Evolutionary conservation across 805 yeast genomes (phyloP).

Genomic region (Zygoascus tannicola): DNA sequence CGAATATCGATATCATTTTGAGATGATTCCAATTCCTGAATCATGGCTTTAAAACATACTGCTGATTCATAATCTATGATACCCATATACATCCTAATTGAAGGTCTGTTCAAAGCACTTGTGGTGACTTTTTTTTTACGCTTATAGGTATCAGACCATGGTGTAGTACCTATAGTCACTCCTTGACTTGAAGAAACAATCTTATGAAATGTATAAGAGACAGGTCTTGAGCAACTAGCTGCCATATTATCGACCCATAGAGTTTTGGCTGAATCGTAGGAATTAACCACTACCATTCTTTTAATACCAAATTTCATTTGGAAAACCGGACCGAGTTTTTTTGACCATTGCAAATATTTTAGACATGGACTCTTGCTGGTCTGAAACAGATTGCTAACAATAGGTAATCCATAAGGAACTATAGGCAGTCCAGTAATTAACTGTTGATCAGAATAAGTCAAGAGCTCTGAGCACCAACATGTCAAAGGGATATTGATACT

Average conservation of each 20-base stretch:
- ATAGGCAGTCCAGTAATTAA: slow-evolving; percentile 31
- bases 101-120: slow-evolving; percentile 32
- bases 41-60: slow-evolving; percentile 27
- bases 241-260: slow-evolving; percentile 45
- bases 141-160: slow-evolving; percentile 33
- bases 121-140: slow-evolving; percentile 32
- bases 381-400: slow-evolving; percentile 43
- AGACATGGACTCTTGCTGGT: slow-evolving; percentile 42
- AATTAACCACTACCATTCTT: slow-evolving; percentile 57
- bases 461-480: not conserved
- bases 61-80: slow-evolving; percentile 30
- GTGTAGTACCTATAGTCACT: slow-evolving; percentile 36
- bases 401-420: slow-evolving; percentile 28
- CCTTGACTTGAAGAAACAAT: slow-evolving; percentile 41
- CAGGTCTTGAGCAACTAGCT: slow-evolving; percentile 59
- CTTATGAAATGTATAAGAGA: slow-evolving; percentile 56
- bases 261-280: slow-evolving; percentile 42
- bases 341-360: slow-evolving; percentile 38
- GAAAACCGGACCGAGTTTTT: slow-evolving; percentile 38
- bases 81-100: slow-evolving; percentile 28
- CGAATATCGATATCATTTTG: slow-evolving; percentile 22
- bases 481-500: not conserved
- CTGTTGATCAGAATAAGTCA: slow-evolving; percentile 16
- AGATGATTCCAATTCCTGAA: slow-evolving; percentile 5
- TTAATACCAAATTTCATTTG: slow-evolving; percentile 55